Conservation (phyloP, 2,329 filamentous ascomycete genomes). For the Blastomyces parvus region DNA sequence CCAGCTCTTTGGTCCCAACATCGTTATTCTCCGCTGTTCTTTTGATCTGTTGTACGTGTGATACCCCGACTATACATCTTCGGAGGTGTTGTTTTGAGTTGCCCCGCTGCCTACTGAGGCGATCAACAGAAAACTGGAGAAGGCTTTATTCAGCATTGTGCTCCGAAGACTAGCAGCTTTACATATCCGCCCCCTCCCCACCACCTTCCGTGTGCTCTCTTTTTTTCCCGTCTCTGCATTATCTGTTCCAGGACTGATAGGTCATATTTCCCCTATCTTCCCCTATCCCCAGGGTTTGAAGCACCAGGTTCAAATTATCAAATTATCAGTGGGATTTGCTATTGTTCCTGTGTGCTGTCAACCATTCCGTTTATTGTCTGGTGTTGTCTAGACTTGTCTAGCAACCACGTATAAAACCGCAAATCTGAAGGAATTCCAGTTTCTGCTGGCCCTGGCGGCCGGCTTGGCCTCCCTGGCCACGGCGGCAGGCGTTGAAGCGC, state of each 20-base stretch:
- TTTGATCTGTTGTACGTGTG: background rate
- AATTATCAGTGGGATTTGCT: background rate
- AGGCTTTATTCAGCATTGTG: background rate
- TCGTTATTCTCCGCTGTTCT: background rate
- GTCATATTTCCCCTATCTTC: background rate
- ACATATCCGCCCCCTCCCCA: background rate
- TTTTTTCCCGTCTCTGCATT: background rate
- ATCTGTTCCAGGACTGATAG: background rate
- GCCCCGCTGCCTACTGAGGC: background rate
- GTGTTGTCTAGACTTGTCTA: background rate
- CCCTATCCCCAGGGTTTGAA: background rate
- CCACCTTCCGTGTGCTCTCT: background rate
- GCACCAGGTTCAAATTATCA: background rate
- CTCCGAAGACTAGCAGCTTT: background rate
- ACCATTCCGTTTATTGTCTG: background rate
- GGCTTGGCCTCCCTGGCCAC: background rate
- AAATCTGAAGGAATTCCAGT: background rate
- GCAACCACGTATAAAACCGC: background rate
- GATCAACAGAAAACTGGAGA: background rate
- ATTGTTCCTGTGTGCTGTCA: background rate
- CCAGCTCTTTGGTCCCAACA: background rate
- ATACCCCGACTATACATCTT: background rate
- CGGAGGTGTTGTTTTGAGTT: background rate
- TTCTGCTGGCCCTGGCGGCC: slow-evolving; percentile 3
- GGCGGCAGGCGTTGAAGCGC: background rate